Percentiles rank a stretch among this genome's conserved stretches.
Evolutionary conservation across 176 grass and related monocot genomes (phyloP).

Genomic region (Zizania latifolia): DNA sequence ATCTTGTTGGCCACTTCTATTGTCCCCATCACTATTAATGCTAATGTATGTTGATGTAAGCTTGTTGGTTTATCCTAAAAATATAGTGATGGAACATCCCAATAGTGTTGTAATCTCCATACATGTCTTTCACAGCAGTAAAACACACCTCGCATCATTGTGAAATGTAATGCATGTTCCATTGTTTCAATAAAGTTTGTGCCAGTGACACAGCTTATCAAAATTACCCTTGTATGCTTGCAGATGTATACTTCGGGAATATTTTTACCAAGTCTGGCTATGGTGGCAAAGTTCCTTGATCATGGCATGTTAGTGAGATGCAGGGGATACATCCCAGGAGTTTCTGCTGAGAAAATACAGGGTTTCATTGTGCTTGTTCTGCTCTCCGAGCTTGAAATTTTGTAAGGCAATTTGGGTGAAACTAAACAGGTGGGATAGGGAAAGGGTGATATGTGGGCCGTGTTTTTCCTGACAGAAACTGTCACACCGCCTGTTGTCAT

Average conservation of each 20-base stretch:
- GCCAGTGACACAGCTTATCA: neutral
- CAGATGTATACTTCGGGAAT: conserved; percentile 42
- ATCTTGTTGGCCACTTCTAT: neutral
- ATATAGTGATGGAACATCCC: neutral
- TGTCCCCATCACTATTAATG: neutral
- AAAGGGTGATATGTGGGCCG: no score
- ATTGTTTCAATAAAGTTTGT: conserved; percentile 19
- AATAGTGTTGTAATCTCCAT: no score
- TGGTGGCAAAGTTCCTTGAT: conserved; percentile 27
- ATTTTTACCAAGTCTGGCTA: conserved; percentile 27
- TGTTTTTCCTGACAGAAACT: no score
- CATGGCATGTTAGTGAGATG: conserved; percentile 14
- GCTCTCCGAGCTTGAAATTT: conserved; percentile 23
- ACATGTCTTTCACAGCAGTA: neutral
- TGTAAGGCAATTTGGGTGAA: conserved; percentile 27
- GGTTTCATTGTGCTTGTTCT: conserved; percentile 32
- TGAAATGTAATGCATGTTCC: neutral
- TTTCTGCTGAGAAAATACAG: conserved; percentile 21
- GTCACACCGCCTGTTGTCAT: conserved; percentile 42
- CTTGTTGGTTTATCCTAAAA: neutral
- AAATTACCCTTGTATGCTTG: conserved; percentile 2
- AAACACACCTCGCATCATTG: neutral
- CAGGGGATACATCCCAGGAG: conserved; percentile 2
- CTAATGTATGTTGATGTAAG: neutral
- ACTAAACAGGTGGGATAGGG: neutral